phyloP scores from a whole-genome alignment of 257 asterid genomes.

The Paulownia fortunei region DNA sequence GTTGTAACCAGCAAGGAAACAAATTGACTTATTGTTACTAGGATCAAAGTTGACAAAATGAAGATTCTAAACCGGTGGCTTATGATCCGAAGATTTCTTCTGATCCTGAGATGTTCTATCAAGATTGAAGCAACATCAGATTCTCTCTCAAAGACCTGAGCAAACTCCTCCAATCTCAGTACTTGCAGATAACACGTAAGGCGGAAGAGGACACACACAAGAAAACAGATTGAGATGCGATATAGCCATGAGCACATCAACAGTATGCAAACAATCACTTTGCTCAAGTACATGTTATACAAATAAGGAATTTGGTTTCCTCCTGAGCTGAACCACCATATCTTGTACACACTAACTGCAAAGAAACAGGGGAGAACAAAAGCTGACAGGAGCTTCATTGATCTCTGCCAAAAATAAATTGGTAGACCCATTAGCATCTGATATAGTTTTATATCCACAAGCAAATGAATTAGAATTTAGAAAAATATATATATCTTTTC shows the following conservation, averaged over 20 bases:
- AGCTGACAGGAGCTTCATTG: conserved; percentile 79
- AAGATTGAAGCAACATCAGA: conserved; percentile 72
- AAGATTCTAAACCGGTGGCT: conserved; percentile 90
- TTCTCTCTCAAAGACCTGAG: conserved; percentile 71
- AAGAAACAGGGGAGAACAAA: conserved; percentile 85
- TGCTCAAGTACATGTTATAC: conserved; percentile 64
- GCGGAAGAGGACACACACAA: conserved; percentile 85
- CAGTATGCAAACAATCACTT: conserved; percentile 59
- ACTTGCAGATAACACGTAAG: conserved; percentile 79
- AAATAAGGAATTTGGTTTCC: conserved; percentile 83
- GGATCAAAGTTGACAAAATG: conserved; percentile 63
- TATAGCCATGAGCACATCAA: conserved; percentile 85
- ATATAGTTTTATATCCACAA: neutral
- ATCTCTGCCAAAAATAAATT: conserved; percentile 59
- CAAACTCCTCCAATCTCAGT: conserved; percentile 79
- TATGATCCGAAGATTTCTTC: conserved; percentile 77
- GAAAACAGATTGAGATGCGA: conserved; percentile 74
- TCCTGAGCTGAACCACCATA: conserved; percentile 94
- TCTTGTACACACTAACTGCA: conserved; percentile 71
- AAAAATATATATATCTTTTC: neutral
- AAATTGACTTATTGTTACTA: conserved; percentile 85
- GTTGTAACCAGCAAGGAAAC: conserved; percentile 68
- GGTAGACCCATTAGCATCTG: neutral
- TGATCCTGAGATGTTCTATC: conserved; percentile 83
- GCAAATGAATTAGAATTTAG: neutral